Base-by-base conservation (phyloP, 2,329 filamentous ascomycete species). In the Lachnellula arida region DNA sequence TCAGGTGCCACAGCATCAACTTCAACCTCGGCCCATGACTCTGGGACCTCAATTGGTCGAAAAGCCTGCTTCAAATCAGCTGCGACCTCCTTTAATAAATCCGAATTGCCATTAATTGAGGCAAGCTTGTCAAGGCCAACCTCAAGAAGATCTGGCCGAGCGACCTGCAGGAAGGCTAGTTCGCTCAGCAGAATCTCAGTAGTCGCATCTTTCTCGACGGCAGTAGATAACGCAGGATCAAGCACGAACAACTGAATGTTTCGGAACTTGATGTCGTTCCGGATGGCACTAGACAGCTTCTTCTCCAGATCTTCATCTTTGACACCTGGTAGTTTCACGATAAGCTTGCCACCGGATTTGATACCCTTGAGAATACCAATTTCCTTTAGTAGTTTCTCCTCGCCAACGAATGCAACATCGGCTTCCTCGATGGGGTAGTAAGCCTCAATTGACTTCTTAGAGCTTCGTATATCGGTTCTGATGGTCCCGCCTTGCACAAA, bases 291-390 rank as follows among this genome's bases (percentile, higher is more conserved):
- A 2, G 90, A 83, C 5, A 99, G 77, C 65, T 89, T 86, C 81
- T 95, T 96, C 76, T 97, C 93, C 6, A 92, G 72, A 37, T 97
- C 91, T 46, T 95, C 93, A 51, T 91, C 84, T 75, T 96, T 96
- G 71, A 90, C 84, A 63, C 85, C 86, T 28, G 89, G 81, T 23
- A 94, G 80, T 67, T 86, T 89, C 43, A 97, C 68, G 54, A 97
- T 80, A 46, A 97, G 73, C 61, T 85, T 87, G 53, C 88, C 88
- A 52, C 84, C 83, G 42, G 81, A 67, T 74, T 88, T 90, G 60
- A 93, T 76, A 50, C 81, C 85, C 60, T 84, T 80, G 37, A 92
- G 70, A 22, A 95, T 76, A 62, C 93, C 85, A 54, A 97, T 79
- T 23, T 91, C 85, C 63, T 87, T 85, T 15, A 99, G 77, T 2